Base-by-base conservation (phyloP, 495 filamentous ascomycete species). In the Cairneyella variabilis region DNA sequence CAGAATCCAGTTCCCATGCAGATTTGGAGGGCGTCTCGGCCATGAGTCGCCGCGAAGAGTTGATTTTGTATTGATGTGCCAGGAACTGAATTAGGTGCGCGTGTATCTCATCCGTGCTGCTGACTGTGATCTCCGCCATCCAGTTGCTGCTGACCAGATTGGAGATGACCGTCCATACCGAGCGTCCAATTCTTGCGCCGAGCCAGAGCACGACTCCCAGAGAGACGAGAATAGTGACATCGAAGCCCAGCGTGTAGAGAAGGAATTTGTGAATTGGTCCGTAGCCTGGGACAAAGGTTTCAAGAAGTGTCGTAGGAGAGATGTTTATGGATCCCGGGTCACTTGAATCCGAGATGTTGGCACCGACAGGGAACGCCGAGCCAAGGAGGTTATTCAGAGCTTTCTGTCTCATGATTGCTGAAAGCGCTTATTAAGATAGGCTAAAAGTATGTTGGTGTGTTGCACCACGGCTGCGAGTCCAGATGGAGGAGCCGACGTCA, bases 271-370 rank as follows among this genome's bases (percentile, higher is more conserved):
- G 81, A 40, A 83, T 67, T 47, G 82, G 59, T 4, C 76, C 69
- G 64, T 84, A 86, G 3, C 83, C 83, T 0, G 83, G 83, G 30
- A 86, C 75, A 52, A 86, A 71, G 5, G 76, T 71, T 42, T 86
- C 83, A 4, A 86, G 70, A 25, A 85, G 70, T 8, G 57, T 58
- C 8, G 60, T 55, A 17, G 60, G 56, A 14, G 53, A 56, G 11
- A 62, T 41, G 17, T 12, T 21, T 17, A 11, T 22, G 3, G 37
- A 18, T 4, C 38, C 4, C 12, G 14, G 26, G 16, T 34, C 46
- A 3, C 53, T 39, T 3, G 20, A 22, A 28, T 58, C 56, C 7
- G 18, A 18, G 34, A n/a, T 18, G 14, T 39, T 51, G 8, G 3
- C 18, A n/a, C n/a, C n/a, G 3, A 12, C 4, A 21, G 47, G 47